These are phyloP conservation scores for Pestalotiopsis sp. DNA, from an alignment of 2,329 filamentous ascomycete species.

Conservation along the genomic window DNA sequence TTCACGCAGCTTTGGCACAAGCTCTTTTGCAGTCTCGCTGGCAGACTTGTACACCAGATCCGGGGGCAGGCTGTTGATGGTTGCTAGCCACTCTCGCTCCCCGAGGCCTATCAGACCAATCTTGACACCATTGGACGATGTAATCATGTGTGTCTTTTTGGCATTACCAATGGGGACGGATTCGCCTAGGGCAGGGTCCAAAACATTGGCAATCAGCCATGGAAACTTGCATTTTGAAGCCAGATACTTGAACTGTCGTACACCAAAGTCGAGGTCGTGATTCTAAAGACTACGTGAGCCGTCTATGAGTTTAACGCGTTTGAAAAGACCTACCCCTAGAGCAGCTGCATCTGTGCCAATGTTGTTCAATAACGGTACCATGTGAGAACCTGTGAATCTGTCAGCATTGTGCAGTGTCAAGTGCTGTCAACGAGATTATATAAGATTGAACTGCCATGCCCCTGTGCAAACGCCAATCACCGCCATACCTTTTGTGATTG, in stretches of 20 bases:
- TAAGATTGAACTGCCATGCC: too few relatives aligned
- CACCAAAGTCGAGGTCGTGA: slow-evolving; percentile 91
- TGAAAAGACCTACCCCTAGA: slow-evolving; percentile 63
- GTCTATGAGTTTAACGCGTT: slow-evolving; percentile 13
- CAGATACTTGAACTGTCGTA: slow-evolving; percentile 76
- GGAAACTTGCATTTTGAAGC: slow-evolving; percentile 78
- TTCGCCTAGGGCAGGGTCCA: slow-evolving; percentile 80
- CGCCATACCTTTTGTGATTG: slow-evolving; percentile 76
- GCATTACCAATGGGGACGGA: slow-evolving; percentile 76
- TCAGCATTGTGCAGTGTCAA: background rate
- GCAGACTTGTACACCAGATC: slow-evolving; percentile 82
- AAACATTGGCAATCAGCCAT: slow-evolving; percentile 86
- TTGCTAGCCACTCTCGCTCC: slow-evolving; percentile 87
- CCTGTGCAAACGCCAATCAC: too few relatives aligned
- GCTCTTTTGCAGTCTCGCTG: slow-evolving; percentile 71
- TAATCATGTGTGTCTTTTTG: slow-evolving; percentile 74
- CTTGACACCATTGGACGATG: slow-evolving; percentile 81
- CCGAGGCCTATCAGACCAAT: slow-evolving; percentile 84
- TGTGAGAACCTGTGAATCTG: slow-evolving; percentile 65
- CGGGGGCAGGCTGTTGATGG: slow-evolving; percentile 84
- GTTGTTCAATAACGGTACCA: slow-evolving; percentile 82
- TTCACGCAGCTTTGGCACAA: slow-evolving; percentile 72
- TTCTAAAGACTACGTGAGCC: slow-evolving; percentile 55
- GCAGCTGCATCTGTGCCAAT: slow-evolving; percentile 81
- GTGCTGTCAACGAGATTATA: too few relatives aligned